These are phyloP conservation scores for Vigna radiata DNA, from an alignment of 306 rosid species.

Conservation along the genomic window DNA sequence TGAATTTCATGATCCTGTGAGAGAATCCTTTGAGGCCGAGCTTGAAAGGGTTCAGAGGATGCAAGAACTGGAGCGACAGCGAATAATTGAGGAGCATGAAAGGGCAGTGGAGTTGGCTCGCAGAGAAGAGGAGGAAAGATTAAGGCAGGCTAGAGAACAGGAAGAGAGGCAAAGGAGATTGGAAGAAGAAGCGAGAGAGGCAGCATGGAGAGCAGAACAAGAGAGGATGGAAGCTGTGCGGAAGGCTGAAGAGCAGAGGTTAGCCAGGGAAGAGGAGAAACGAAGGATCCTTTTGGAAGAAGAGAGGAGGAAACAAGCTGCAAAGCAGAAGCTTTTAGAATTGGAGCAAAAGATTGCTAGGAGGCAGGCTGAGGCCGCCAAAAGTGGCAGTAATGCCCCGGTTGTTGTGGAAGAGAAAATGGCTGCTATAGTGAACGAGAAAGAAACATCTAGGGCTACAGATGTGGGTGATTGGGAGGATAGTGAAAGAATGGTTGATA, in stretches of 20 bases:
- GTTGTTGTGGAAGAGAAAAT: constrained; percentile 61
- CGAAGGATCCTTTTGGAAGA: constrained; percentile 76
- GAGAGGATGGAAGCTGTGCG: constrained; percentile 71
- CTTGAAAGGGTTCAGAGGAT: constrained; percentile 98
- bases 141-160: constrained; percentile 72
- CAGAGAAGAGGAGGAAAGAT: constrained; percentile 90
- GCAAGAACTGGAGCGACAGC: constrained; percentile 93
- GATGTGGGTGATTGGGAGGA: constrained; percentile 94
- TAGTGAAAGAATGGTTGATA: constrained; percentile 90
- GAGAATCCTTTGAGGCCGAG: constrained; percentile 98
- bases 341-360: constrained; percentile 91
- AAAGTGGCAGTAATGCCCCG: constrained; percentile 50
- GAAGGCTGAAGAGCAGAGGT: constrained; percentile 86
- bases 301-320: constrained; percentile 94
- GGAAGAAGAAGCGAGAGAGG: constrained; percentile 96
- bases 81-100: constrained; percentile 84
- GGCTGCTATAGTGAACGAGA: constrained; percentile 56
- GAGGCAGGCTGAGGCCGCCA: constrained; percentile 72
- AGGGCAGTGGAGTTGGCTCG: constrained; percentile 81
- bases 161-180: constrained; percentile 82
- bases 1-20: constrained; percentile 91
- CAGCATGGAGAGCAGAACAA: constrained; percentile 93
- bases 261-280: constrained; percentile 87
- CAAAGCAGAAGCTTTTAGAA: constrained; percentile 89
- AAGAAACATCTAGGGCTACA: constrained; percentile 57